Conservation (phyloP, 2,329 filamentous ascomycete species). For the Dothistroma pini region DNA sequence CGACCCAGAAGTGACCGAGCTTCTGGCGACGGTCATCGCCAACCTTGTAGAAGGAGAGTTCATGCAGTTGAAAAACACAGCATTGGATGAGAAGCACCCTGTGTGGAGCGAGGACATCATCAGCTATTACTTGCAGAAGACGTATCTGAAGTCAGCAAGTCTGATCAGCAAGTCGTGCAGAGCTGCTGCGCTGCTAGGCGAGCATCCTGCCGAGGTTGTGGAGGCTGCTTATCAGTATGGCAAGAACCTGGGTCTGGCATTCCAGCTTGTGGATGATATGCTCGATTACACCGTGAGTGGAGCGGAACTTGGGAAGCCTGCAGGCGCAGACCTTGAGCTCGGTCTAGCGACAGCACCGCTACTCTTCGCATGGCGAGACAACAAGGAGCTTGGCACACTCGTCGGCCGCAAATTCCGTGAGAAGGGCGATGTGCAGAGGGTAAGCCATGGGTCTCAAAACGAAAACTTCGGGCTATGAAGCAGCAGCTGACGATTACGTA, state of each 20-base stretch:
- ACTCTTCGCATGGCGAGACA: constrained; percentile 83
- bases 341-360: constrained; percentile 91
- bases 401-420: constrained; percentile 86
- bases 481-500: constrained; percentile 40
- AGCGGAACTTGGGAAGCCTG: constrained; percentile 85
- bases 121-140: constrained; percentile 95
- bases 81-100: constrained; percentile 77
- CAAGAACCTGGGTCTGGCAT: constrained; percentile 88
- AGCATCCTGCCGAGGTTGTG: constrained; percentile 70
- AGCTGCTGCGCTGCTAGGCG: constrained; percentile 80
- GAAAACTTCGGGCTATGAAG: too few relatives aligned
- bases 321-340: constrained; percentile 88
- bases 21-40: constrained; percentile 92
- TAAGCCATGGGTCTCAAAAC: constrained; percentile 49
- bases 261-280: constrained; percentile 97
- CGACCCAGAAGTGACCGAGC: constrained; percentile 90
- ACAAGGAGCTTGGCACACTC: constrained; percentile 75
- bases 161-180: constrained; percentile 95
- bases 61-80: constrained; percentile 99
- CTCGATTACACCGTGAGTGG: constrained; percentile 89
- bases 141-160: constrained; percentile 93
- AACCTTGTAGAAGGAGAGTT: constrained; percentile 98
- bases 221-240: constrained; percentile 91
- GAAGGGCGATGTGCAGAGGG: constrained; percentile 79
- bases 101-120: constrained; percentile 85